A percentile compares a stretch with the other conserved stretches of the same genome.
phyloP scores from a whole-genome alignment of 441 rosid genomes.

The Populus hybrid region DNA sequence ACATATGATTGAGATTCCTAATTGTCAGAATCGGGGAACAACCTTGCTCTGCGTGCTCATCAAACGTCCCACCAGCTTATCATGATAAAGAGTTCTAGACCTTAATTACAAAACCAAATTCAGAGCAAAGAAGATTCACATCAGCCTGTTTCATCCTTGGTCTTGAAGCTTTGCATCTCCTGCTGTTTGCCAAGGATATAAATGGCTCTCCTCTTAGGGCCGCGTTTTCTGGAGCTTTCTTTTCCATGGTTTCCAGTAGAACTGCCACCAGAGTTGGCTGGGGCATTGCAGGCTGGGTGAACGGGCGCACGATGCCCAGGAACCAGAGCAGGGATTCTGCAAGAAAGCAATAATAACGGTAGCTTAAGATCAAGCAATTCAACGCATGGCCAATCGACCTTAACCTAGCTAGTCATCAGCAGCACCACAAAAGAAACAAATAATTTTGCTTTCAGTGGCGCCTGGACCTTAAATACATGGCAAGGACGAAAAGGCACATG shows the following conservation, averaged over 20 bases:
- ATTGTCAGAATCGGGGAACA: too few species aligned
- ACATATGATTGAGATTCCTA: too few species aligned
- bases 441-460: too few species aligned
- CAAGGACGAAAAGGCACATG: too few species aligned
- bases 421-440: too few species aligned
- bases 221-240: conserved; percentile 30
- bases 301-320: conserved; percentile 66
- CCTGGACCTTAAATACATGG: too few species aligned
- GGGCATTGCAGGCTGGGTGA: conserved; percentile 33
- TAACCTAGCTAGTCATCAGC: too few species aligned
- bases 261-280: conserved; percentile 31
- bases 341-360: conserved; percentile 8
- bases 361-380: too few species aligned
- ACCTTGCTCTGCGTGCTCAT: too few species aligned
- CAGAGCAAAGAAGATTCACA: not conserved
- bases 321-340: conserved; percentile 87
- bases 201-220: conserved; percentile 39
- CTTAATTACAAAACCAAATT: not conserved
- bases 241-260: conserved; percentile 35
- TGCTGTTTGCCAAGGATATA: conserved; percentile 13
- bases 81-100: not conserved
- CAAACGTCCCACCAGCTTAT: not conserved
- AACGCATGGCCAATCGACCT: too few species aligned
- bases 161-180: conserved; percentile 61
- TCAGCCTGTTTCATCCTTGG: conserved; percentile 37